phyloP scores from a whole-genome alignment of 2,329 filamentous ascomycete species.

The Aspergillus phoenicis region DNA sequence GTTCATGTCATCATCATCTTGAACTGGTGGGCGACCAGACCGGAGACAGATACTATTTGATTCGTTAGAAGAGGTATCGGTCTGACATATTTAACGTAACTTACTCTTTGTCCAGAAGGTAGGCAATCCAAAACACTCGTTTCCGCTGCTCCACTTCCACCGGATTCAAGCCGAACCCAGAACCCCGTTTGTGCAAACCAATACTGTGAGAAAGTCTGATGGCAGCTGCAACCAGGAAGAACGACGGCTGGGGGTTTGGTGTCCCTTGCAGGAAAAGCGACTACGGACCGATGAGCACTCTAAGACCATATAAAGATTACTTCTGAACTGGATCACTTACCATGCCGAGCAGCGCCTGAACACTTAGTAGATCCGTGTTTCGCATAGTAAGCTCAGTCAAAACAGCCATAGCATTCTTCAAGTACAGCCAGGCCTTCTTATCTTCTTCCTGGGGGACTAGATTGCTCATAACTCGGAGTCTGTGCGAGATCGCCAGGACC shows the following conservation, averaged over 20 bases:
- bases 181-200: constrained; percentile 89
- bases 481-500: constrained; percentile 87
- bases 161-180: constrained; percentile 88
- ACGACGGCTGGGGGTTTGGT: constrained; percentile 92
- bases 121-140: constrained; percentile 76
- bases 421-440: constrained; percentile 88
- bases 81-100: constrained; percentile 21
- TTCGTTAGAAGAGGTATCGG: constrained; percentile 27
- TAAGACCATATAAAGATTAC: neutral
- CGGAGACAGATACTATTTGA: constrained; percentile 63
- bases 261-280: constrained; percentile 93
- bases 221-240: constrained; percentile 85
- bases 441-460: constrained; percentile 88
- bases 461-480: constrained; percentile 93
- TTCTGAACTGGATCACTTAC: constrained; percentile 40
- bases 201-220: constrained; percentile 92
- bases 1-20: constrained; percentile 87
- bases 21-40: constrained; percentile 70
- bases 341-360: constrained; percentile 92
- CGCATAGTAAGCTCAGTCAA: constrained; percentile 92
- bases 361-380: constrained; percentile 91
- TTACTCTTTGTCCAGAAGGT: constrained; percentile 71
- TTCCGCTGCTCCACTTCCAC: constrained; percentile 91
- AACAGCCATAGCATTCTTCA: constrained; percentile 95
- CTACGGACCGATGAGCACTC: constrained; percentile 31